Percentiles rank a stretch among this genome's conserved stretches.
These are phyloP conservation scores for Penstemon newberryi DNA, from an alignment of 257 asterid genomes.

Conservation along the genomic window DNA sequence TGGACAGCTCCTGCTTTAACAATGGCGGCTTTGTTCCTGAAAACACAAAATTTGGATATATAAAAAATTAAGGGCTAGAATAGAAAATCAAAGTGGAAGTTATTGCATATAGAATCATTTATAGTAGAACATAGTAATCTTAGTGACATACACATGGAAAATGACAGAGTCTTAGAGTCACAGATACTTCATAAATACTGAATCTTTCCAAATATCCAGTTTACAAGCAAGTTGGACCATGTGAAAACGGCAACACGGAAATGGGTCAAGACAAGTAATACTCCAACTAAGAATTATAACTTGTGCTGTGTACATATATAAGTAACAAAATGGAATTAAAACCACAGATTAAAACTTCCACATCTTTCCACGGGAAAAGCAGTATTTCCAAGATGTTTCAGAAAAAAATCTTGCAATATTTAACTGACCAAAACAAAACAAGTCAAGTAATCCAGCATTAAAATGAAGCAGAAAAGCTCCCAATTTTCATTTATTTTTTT, in stretches of 20 bases:
- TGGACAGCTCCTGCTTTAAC: slow-evolving; percentile 86
- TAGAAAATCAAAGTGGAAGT: background rate
- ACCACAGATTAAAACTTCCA: no score
- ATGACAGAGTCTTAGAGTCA: slow-evolving; percentile 10
- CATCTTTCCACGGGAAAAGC: no score
- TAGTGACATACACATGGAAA: background rate
- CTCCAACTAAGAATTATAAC: no score
- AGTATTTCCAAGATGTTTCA: no score
- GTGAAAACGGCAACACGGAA: background rate
- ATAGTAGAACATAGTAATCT: background rate
- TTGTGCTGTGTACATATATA: no score
- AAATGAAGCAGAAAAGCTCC: no score
- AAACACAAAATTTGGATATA: slow-evolving; percentile 14
- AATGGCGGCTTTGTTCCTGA: slow-evolving; percentile 86
- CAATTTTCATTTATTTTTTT: no score
- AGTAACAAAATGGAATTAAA: no score
- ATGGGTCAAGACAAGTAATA: background rate
- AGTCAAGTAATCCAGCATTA: no score
- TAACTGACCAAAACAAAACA: no score
- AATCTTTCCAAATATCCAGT: background rate
- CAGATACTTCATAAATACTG: background rate
- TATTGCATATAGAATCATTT: background rate
- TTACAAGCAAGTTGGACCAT: background rate
- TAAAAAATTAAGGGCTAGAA: background rate
- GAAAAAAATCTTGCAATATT: no score